Evolutionary conservation across 225 moss, liverwort and hornwort species (phyloP).

Genomic region (Sphagnum contortum): DNA sequence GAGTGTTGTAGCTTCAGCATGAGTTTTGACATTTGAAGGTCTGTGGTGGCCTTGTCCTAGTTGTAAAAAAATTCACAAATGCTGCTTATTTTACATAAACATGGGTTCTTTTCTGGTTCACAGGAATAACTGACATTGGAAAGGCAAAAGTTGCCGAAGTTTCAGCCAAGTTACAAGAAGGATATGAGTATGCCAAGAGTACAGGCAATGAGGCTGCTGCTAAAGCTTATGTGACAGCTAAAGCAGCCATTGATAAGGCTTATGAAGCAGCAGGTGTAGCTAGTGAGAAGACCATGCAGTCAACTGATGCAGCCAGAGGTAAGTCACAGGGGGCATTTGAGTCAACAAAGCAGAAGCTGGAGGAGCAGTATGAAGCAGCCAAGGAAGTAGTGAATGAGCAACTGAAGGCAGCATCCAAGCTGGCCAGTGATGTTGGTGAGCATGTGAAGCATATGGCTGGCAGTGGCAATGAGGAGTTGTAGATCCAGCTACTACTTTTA

Average conservation of each 20-base stretch:
- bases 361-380: constrained; percentile 28
- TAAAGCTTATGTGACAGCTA: constrained; percentile 10
- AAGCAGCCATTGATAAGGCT: constrained; percentile 12
- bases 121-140: not conserved
- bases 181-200: constrained; percentile 10
- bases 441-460: constrained; percentile 21
- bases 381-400: constrained; percentile 25
- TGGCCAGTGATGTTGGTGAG: constrained; percentile 27
- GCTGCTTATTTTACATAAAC: not conserved
- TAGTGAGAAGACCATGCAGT: constrained; percentile 14
- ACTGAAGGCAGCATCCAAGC: constrained; percentile 20
- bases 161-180: constrained; percentile 9
- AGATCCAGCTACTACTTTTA: not conserved
- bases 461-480: constrained; percentile 18
- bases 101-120: not conserved
- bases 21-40: not conserved
- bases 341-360: constrained; percentile 18
- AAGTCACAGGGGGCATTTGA: constrained; percentile 17
- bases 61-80: not conserved
- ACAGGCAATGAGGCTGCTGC: constrained; percentile 11
- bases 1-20: not conserved
- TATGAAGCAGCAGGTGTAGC: constrained; percentile 10
- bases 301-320: constrained; percentile 4
- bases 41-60: not conserved
- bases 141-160: not conserved